These are phyloP conservation scores for Lunasporangiospora selenospora DNA, from an alignment of 192 early-diverging fungal species.

Conservation along the genomic window DNA sequence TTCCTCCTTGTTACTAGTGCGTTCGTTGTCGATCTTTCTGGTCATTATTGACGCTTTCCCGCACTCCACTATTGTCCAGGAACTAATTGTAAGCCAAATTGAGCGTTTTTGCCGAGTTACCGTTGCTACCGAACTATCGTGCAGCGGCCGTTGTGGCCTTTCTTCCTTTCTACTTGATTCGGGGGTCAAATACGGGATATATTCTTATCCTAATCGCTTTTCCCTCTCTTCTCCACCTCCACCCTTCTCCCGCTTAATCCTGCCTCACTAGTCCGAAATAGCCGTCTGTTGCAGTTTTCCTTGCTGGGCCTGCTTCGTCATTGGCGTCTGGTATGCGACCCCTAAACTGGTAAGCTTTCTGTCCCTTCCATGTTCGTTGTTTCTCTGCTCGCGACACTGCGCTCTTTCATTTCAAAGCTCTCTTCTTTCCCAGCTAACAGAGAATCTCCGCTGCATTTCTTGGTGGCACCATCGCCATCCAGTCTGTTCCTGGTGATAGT, in stretches of 20 bases:
- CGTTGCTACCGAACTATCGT: no score
- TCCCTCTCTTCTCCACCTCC: neutral
- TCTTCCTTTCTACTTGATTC: no score
- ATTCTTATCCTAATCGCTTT: neutral
- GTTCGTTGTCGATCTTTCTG: constrained; percentile 38
- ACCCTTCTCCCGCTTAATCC: no score
- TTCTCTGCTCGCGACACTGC: no score
- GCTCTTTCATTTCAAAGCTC: no score
- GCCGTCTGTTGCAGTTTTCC: constrained; percentile 48
- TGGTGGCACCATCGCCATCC: no score
- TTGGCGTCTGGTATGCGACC: constrained; percentile 45
- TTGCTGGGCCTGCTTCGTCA: constrained; percentile 47
- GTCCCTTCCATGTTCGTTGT: no score
- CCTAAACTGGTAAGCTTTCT: constrained; percentile 45
- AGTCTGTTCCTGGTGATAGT: constrained; percentile 32
- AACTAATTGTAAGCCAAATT: constrained; percentile 43
- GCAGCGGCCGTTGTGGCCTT: no score
- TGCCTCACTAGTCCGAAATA: constrained; percentile 32
- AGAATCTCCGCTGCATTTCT: no score
- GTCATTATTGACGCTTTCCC: constrained; percentile 47
- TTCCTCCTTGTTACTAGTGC: constrained; percentile 19
- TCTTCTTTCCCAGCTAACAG: no score
- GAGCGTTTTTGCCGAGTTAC: no score
- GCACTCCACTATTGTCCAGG: constrained; percentile 37
- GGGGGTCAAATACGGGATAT: no score